Conservation (phyloP, 257 asterid genomes). For the Nicotiana tomentosiformis region DNA sequence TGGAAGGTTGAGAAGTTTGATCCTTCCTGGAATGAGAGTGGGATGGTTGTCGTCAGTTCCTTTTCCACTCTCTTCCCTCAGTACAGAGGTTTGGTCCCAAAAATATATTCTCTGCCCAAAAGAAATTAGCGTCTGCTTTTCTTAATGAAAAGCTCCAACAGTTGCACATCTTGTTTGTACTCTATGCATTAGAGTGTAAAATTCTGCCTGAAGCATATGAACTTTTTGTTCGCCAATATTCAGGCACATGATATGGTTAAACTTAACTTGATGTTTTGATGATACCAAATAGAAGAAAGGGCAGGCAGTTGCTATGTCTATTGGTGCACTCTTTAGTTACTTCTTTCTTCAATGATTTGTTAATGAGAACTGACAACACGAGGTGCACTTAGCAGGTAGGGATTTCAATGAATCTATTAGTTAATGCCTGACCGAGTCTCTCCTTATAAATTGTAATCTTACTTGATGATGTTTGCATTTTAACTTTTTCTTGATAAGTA, state of each 20-base stretch:
- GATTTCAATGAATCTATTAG: neutral
- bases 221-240: neutral
- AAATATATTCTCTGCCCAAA: neutral
- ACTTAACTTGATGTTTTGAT: neutral
- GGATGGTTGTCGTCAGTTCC: constrained; percentile 61
- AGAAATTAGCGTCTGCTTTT: neutral
- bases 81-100: constrained; percentile 33
- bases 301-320: neutral
- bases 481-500: neutral
- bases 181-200: no score
- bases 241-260: neutral
- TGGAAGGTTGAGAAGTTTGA: constrained; percentile 76
- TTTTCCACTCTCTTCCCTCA: constrained; percentile 75
- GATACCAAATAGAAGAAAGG: neutral
- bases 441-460: neutral
- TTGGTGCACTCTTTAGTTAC: neutral
- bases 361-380: neutral
- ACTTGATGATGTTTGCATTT: neutral
- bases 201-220: neutral
- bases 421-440: neutral
- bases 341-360: neutral
- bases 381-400: neutral
- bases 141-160: neutral
- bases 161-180: no score
- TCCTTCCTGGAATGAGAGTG: constrained; percentile 60